Evolutionary conservation across 257 asterid genomes (phyloP), one percentile per base, ranked within the genome.

Genomic region (Scutellaria baicalensis): DNA sequence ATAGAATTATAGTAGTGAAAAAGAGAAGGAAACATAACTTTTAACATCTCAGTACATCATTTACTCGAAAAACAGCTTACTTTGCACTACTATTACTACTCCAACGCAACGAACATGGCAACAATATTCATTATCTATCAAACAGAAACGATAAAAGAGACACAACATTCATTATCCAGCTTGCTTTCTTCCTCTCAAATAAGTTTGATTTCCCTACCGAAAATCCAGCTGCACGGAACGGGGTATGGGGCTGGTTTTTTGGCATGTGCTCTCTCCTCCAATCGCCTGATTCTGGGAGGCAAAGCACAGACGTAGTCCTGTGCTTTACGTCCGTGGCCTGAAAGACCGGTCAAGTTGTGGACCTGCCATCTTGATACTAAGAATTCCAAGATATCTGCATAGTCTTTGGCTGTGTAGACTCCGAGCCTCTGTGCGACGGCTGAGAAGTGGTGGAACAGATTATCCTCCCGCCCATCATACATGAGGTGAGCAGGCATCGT

Each of bases 401-500:
- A 88, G 82, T 88, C 95, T 51, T 63, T 86, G 7, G 86, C 93
- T 0, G 93, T 88, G 77, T 89, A 89, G 7, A 89, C 90, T 6
- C 86, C 96, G 7, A 86, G 87, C 63, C 91, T 68, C 62, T 89
- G 94, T 6, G 94, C 94, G 5, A 83, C 89, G 12, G 87, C 59
- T 31, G 94, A 82, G 82, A 87, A 89, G 79, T 84, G 82, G 4
- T 87, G 86, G 52, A 89, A 89, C 45, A 89, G 89, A 66, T 79
- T 69, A 3, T 85, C 88, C 13, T 87, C 94, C 27, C 39, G 16
- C 50, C 96, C 92, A 59, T 89, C 96, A 18, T 87, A 85, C 94
- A 89, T 87, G 18, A 89, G 71, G 75, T 86, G 93, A 65, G 91
- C 96, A 0, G 96, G 96, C 96, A 88, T 88, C 0, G 93, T 78